Conservation (phyloP, 495 filamentous ascomycete genomes). For the Cladorrhinum samala region DNA sequence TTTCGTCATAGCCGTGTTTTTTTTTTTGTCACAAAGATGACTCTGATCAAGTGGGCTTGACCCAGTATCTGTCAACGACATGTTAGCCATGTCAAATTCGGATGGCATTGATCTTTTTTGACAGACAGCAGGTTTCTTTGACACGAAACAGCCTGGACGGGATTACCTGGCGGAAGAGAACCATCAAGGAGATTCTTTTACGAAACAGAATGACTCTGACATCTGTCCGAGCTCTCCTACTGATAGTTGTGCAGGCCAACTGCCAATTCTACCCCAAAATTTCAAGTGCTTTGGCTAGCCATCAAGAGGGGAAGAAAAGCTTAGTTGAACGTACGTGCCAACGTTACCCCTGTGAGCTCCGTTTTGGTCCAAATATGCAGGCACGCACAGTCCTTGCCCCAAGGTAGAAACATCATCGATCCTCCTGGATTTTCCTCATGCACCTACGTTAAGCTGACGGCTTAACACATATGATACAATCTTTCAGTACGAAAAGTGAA, state of each 20-base stretch:
- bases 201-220: background rate
- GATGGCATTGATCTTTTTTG: background rate
- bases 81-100: background rate
- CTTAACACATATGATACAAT: background rate
- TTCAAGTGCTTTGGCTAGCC: background rate
- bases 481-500: background rate
- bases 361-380: background rate
- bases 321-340: background rate
- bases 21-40: no score
- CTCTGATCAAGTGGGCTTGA: no score
- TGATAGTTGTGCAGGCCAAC: no score
- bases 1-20: no score
- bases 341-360: background rate
- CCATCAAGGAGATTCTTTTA: background rate
- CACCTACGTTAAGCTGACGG: background rate
- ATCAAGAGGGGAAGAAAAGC: slow-evolving; percentile 1
- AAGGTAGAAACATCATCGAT: background rate
- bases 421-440: no score
- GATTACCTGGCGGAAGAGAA: background rate
- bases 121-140: background rate
- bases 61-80: background rate
- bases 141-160: background rate
- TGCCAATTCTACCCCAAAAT: background rate
- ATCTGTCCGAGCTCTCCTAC: no score
- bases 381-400: background rate